Evolutionary conservation across 495 filamentous ascomycete genomes (phyloP), one percentile per base, ranked within the genome.

Genomic region (Hypoxylon perforatum): DNA sequence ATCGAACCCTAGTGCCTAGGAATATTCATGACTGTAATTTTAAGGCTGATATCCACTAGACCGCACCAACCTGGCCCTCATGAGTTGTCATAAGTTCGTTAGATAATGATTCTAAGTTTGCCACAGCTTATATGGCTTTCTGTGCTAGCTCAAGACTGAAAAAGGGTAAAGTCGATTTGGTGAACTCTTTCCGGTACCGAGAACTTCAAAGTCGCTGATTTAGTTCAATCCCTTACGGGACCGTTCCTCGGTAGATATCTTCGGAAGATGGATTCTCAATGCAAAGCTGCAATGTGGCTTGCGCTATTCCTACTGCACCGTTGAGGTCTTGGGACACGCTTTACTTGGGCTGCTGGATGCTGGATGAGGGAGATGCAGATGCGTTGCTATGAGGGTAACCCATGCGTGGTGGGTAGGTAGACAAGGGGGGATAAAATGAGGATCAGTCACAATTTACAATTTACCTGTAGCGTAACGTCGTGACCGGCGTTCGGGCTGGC

Each of bases 231-330:
- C 51, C 48, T 35, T 58, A 53, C 10, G 33, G 23, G 58, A 18
- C 54, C 22, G 35, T 41, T 36, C 30, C 22, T 28, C n/a, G n/a
- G n/a, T n/a, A n/a, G n/a, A n/a, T n/a, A 47, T 44, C 12, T 46
- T 36, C 42, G 47, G 42, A 56, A 22, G 33, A 48, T 50, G 25
- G 44, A 10, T 21, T 49, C 45, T 36, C 15, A 46, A 48, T 45
- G 36, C 58, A 57, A 57, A 61, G 57, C 61, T 22, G 57, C 49
- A 64, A 54, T 61, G 61, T 72, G 69, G 69, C 70, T 75, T 63
- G 60, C 57, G 61, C 56, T 59, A 61, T 56, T 66, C 60, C 66
- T 60, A 47, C 63, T 66, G 57, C 60, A 67, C 63, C 66, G 69
- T 66, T 66, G 19, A 56, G 58, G 53, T 59, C 60, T 65, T 62